Evolutionary conservation across 352 stramenopile species (phyloP).

Genomic region (Thalassiosira hispida): DNA sequence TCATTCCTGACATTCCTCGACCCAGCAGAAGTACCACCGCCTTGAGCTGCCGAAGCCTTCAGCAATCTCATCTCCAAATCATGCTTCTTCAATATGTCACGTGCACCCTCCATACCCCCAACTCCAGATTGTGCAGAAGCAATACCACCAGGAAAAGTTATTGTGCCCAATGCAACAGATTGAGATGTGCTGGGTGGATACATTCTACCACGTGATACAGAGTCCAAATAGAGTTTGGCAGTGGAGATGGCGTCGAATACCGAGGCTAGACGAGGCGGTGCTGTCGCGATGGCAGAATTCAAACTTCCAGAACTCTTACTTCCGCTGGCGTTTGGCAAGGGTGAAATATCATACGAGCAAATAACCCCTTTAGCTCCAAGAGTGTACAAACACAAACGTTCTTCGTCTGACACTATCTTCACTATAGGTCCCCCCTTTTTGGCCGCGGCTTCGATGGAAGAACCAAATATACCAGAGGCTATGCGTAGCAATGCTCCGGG

Average conservation of each 20-base stretch:
- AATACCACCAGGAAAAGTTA: conserved; percentile 71
- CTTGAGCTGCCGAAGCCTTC: no score
- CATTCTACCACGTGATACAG: conserved; percentile 68
- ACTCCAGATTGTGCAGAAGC: conserved; percentile 71
- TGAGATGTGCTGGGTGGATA: conserved; percentile 61
- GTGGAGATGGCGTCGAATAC: conserved; percentile 65
- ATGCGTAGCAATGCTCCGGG: conserved; percentile 82
- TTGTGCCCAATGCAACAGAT: conserved; percentile 46
- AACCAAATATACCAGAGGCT: conserved; percentile 85
- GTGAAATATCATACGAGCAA: conserved; percentile 72
- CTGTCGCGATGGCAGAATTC: background rate
- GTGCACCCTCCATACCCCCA: conserved; percentile 82
- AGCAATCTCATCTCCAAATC: conserved; percentile 47
- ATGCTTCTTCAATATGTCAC: conserved; percentile 70
- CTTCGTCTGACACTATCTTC: conserved; percentile 89
- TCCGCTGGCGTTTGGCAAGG: background rate
- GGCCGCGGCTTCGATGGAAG: conserved; percentile 68
- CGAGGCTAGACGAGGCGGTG: conserved; percentile 46
- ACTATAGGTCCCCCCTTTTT: conserved; percentile 87
- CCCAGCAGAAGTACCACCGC: no score
- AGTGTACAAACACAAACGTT: conserved; percentile 91
- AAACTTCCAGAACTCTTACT: background rate
- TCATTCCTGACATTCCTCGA: conserved; percentile 13
- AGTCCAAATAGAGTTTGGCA: conserved; percentile 74
- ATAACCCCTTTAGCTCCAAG: conserved; percentile 82